Base-by-base conservation (phyloP, 1,284 basidiomycete genomes). In the Tylopilus orsonianus region DNA sequence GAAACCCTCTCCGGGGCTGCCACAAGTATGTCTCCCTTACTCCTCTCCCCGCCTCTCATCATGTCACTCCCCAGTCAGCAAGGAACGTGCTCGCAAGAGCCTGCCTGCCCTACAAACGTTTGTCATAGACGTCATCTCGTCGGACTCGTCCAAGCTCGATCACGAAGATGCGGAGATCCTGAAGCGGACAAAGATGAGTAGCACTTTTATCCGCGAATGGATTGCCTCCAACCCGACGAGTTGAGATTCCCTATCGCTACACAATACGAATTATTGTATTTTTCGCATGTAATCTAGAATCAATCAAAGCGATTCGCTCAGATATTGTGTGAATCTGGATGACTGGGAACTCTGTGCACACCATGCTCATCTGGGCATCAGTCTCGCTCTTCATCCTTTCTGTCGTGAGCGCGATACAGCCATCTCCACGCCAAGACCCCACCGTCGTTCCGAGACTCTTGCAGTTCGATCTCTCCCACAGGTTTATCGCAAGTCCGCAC, bases 171-270 rank as follows among this genome's bases (percentile, higher is more conserved):
- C 80, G 24, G 81, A 81, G 42, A 68, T 78, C 61, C 69, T 95
- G 50, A 85, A 84, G 62, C 74, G 80, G 55, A 77, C 83, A 33
- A 96, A 96, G 75, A 83, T 96, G 80, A 93, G 93, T 62, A 94
- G 91, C 65, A 94, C 92, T 8, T 88, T 79, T 53, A 93, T 97
- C 56, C 75, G 93, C 26, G 76, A 86, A 56, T 95, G 90, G 90
- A 84, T 96, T 56, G 80, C 76, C 19, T 59, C 62, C 14, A 68
- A 75, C 38, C 20, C 43, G 16, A 13, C 40, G 19, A 39, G 22
- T 40, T 61, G 46, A 60, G 12, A 20, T 24, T 26, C 16, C 23
- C 14, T 9, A 8, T n/a, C n/a, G 10, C 19, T 10, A 10, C 36
- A 33, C 56, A 54, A 42, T 22, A 24, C 22, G 26, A 20, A 8